Evolutionary conservation across 805 yeast genomes (phyloP).

Genomic region (Kazachstania psychrophila): DNA sequence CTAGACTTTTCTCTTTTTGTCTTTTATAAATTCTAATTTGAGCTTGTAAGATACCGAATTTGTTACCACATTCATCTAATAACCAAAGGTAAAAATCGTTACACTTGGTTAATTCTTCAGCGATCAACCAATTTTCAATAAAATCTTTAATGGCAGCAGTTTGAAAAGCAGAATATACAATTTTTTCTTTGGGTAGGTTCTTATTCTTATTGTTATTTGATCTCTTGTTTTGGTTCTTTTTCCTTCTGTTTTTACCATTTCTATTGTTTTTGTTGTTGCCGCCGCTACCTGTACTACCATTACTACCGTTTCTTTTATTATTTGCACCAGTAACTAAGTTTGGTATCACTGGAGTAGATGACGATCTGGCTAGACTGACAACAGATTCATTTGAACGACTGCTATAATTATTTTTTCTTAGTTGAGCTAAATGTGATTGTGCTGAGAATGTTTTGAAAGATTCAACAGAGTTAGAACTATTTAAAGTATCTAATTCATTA

Average conservation of each 20-base stretch:
- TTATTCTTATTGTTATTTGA: not conserved
- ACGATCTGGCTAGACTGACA: conserved; percentile 3
- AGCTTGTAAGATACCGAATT: conserved; percentile 17
- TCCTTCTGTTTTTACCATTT: conserved; percentile 1
- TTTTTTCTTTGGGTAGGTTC: not conserved
- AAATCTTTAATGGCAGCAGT: conserved; percentile 19
- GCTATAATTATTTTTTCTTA: conserved; percentile 3
- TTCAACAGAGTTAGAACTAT: conserved; percentile 2
- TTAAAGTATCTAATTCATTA: not conserved
- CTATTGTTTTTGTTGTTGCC: not conserved
- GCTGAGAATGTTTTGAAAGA: conserved; percentile 1
- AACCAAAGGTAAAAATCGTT: conserved; percentile 29
- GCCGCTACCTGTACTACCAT: not conserved
- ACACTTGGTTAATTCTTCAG: conserved; percentile 24
- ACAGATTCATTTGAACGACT: conserved; percentile 3
- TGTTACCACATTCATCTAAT: conserved; percentile 18
- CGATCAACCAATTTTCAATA: conserved; percentile 27
- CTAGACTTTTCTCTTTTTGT: conserved; percentile 4
- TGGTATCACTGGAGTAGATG: conserved; percentile 1
- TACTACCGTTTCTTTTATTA: not conserved
- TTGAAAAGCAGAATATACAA: conserved; percentile 7
- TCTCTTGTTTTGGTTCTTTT: conserved; percentile 14
- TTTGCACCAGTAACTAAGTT: not conserved
- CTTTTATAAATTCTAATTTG: conserved; percentile 17
- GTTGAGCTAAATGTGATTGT: conserved; percentile 4